These are phyloP conservation scores for Suillus fuscotomentosus DNA, from an alignment of 768 basidiomycete species.

Conservation along the genomic window DNA sequence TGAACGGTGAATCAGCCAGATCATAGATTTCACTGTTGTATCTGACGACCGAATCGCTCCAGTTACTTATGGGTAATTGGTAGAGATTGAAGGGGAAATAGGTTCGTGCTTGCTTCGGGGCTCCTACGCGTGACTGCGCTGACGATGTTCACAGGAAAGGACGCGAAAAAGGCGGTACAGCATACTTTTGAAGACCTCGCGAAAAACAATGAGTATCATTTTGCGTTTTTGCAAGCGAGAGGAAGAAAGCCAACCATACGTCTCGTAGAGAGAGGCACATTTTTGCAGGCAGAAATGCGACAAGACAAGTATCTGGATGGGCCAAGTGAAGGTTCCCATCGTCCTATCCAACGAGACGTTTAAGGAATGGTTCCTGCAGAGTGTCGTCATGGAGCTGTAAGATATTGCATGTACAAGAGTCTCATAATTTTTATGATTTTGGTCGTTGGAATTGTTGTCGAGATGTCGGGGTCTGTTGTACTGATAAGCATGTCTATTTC, in stretches of 20 bases:
- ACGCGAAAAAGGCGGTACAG: background rate
- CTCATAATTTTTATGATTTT: background rate
- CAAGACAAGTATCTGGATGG: background rate
- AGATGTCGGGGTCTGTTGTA: background rate
- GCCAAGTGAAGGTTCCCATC: slow-evolving; percentile 9
- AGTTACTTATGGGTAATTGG: background rate
- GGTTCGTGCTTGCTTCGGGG: background rate
- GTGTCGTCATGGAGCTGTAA: slow-evolving; percentile 5
- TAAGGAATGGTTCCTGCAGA: slow-evolving; percentile 9
- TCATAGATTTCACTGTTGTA: slow-evolving; percentile 8
- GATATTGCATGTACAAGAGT: background rate
- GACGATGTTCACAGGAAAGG: background rate
- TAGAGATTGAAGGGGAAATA: slow-evolving; percentile 4
- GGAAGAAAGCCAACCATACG: background rate
- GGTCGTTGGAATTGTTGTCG: background rate
- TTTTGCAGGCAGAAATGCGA: slow-evolving; percentile 6
- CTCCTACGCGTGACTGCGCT: background rate
- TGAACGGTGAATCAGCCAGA: background rate
- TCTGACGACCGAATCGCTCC: background rate
- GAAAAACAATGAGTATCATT: background rate
- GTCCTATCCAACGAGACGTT: slow-evolving; percentile 1
- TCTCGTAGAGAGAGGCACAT: slow-evolving; percentile 7
- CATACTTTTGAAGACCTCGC: background rate
- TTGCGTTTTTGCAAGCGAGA: background rate
- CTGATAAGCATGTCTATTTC: background rate